phyloP scores from a whole-genome alignment of 805 yeast species.

The Ogataea naganishii region DNA sequence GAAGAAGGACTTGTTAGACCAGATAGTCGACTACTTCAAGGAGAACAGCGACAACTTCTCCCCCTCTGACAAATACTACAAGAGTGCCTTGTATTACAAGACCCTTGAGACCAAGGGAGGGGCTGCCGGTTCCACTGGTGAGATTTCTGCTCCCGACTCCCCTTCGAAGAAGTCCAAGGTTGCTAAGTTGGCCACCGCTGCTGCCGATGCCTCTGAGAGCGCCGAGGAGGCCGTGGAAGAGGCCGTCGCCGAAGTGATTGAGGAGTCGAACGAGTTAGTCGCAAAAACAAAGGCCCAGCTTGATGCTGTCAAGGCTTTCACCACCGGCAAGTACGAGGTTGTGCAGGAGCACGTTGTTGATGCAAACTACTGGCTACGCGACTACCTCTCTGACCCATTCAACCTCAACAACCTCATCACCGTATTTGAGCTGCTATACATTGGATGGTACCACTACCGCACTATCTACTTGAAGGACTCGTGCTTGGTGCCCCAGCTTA shows the following conservation, averaged over 20 bases:
- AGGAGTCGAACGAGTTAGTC: conserved; percentile 3
- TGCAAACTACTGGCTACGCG: conserved; percentile 20
- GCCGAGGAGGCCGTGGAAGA: conserved; percentile 7
- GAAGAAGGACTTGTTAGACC: conserved; percentile 20
- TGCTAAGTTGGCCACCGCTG: not conserved
- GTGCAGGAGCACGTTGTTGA: conserved; percentile 14
- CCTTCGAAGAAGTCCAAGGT: conserved; percentile 4
- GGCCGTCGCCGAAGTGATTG: conserved; percentile 3
- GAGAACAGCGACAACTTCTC: conserved; percentile 14
- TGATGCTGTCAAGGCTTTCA: not conserved
- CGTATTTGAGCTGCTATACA: conserved; percentile 13
- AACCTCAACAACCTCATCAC: conserved; percentile 18
- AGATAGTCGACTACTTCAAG: conserved; percentile 12
- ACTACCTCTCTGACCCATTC: conserved; percentile 24
- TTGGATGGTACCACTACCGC: conserved; percentile 10
- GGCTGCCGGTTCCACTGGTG: no score
- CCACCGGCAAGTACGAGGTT: conserved; percentile 7
- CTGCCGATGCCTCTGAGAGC: conserved; percentile 4
- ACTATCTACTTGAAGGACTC: conserved; percentile 10
- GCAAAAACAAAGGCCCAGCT: not conserved
- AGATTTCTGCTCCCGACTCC: conserved; percentile 3
- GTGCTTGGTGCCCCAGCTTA: conserved; percentile 15
- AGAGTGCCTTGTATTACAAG: conserved; percentile 12
- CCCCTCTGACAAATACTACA: conserved; percentile 18
- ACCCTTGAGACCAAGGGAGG: no score